These are phyloP conservation scores for Teunomyces tritomae DNA, from an alignment of 805 yeast species.

Conservation along the genomic window DNA sequence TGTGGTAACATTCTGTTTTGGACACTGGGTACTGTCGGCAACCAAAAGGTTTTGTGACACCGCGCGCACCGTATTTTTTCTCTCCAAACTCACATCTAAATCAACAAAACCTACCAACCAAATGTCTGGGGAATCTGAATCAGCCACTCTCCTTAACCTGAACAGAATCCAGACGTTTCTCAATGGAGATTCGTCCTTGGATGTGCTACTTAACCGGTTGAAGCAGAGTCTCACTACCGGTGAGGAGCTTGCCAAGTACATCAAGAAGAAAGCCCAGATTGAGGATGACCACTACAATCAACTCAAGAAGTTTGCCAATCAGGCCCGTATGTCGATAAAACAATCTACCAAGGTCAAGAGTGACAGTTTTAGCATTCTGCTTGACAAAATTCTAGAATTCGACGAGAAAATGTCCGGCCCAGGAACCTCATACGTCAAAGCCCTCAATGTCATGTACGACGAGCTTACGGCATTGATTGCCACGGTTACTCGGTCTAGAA, in stretches of 20 bases:
- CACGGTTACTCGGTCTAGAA: constrained; percentile 71
- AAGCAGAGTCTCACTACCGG: constrained; percentile 80
- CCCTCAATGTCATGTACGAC: constrained; percentile 80
- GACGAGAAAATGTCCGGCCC: constrained; percentile 74
- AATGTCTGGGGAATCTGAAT: constrained; percentile 5
- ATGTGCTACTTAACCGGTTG: constrained; percentile 64
- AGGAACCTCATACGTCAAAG: constrained; percentile 72
- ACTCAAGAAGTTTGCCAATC: constrained; percentile 64
- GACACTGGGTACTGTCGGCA: not conserved
- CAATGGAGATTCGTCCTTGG: constrained; percentile 74
- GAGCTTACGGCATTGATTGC: constrained; percentile 71
- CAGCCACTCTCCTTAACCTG: constrained; percentile 27
- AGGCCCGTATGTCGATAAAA: constrained; percentile 50
- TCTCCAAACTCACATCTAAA: not conserved
- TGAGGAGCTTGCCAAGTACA: constrained; percentile 78
- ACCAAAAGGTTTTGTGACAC: not conserved
- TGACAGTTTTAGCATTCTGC: constrained; percentile 63
- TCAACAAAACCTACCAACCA: not conserved
- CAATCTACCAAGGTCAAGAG: constrained; percentile 45
- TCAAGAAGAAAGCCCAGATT: constrained; percentile 71
- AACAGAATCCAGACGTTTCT: constrained; percentile 52
- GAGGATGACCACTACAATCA: constrained; percentile 80
- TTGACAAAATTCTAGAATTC: constrained; percentile 67
- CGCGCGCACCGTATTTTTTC: not conserved
- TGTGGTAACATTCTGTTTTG: too few relatives aligned